Conservation (phyloP, 495 filamentous ascomycete genomes). For the Penicillium bialowiezense region DNA sequence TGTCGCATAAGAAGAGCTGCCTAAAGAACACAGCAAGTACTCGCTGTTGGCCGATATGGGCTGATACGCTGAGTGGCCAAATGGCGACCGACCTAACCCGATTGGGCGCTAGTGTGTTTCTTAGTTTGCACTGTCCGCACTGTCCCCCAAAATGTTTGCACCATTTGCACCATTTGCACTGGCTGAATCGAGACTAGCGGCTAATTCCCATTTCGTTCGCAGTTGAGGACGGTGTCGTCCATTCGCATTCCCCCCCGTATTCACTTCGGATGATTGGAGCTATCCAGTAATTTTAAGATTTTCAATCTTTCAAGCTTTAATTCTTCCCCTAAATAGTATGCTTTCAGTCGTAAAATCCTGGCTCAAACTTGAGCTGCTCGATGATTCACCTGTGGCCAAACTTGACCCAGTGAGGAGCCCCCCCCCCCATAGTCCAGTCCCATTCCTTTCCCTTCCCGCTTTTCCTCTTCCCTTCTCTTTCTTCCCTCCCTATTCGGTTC, state of each 20-base stretch:
- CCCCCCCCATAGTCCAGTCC: slow-evolving; percentile 13
- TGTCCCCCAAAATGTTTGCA: too few relatives aligned
- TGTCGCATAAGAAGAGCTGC: not conserved
- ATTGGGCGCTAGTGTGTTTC: not conserved
- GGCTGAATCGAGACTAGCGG: slow-evolving; percentile 9
- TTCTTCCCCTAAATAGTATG: too few relatives aligned
- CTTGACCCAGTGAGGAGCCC: slow-evolving; percentile 10
- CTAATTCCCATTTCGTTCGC: slow-evolving; percentile 2
- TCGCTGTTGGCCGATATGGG: not conserved
- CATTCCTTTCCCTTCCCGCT: slow-evolving; percentile 21
- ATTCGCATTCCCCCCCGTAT: not conserved
- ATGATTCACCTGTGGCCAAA: slow-evolving; percentile 13
- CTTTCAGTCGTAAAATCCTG: not conserved
- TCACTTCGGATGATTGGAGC: not conserved
- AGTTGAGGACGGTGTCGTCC: not conserved
- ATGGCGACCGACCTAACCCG: not conserved
- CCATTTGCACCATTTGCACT: too few relatives aligned
- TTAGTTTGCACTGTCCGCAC: too few relatives aligned
- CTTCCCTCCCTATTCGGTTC: slow-evolving; percentile 14
- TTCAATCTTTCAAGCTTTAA: too few relatives aligned
- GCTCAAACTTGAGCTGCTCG: slow-evolving; percentile 1
- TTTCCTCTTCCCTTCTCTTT: slow-evolving; percentile 16
- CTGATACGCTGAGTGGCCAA: not conserved
- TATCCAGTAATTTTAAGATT: too few relatives aligned
- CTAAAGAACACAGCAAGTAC: not conserved